Conservation (phyloP, 768 basidiomycete genomes). For the Filobasidium floriforme region DNA sequence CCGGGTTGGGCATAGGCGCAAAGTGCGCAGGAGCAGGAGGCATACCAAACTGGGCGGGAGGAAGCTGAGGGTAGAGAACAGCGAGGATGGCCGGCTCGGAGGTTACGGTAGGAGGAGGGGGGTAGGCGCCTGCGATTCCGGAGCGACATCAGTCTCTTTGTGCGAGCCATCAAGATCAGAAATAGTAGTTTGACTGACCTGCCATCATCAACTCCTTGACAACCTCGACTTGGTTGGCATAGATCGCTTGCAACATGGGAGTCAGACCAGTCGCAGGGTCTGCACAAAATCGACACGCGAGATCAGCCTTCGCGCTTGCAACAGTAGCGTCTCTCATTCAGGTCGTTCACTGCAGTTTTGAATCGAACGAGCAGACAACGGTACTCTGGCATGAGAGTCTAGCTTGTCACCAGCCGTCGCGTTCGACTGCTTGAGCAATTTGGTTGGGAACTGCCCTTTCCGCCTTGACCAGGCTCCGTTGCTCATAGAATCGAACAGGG, state of each 20-base stretch:
- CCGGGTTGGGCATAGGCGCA: conserved; percentile 26
- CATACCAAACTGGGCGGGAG: conserved; percentile 24
- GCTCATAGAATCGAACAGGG: neutral
- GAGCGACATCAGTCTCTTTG: no score
- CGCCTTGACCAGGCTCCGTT: no score
- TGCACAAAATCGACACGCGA: neutral
- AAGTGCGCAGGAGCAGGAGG: conserved; percentile 27
- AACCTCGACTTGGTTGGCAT: conserved; percentile 38
- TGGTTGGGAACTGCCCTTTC: no score
- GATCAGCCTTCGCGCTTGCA: no score
- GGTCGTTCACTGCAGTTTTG: neutral
- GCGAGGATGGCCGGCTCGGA: conserved; percentile 37
- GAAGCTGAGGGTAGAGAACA: conserved; percentile 32
- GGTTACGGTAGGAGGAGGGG: conserved; percentile 41
- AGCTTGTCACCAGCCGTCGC: no score
- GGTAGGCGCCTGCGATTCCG: conserved; percentile 30
- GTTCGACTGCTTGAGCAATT: no score
- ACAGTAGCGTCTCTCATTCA: neutral
- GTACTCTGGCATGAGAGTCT: no score
- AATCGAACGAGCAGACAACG: neutral
- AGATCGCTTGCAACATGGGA: conserved; percentile 42
- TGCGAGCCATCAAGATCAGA: neutral
- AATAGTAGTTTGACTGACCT: conserved; percentile 5
- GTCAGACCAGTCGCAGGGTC: conserved; percentile 40
- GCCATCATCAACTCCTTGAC: conserved; percentile 39